Percentiles rank a stretch among this genome's conserved stretches.
Evolutionary conservation across 1,284 basidiomycete genomes (phyloP).

Genomic region (Sporisorium reilianum): DNA sequence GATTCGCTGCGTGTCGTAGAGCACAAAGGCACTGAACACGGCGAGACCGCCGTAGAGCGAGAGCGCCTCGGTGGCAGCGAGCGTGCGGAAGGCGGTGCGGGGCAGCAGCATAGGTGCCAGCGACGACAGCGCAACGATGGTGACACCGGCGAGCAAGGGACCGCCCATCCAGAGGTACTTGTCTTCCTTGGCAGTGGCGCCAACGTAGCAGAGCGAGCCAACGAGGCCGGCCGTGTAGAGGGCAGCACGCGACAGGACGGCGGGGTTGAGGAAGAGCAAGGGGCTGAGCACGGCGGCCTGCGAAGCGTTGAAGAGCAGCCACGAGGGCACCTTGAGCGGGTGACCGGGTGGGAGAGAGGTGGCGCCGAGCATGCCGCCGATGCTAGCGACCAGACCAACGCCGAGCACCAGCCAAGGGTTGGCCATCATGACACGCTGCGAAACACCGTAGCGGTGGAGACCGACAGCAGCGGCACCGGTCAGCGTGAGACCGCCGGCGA

Average conservation of each 20-base stretch:
- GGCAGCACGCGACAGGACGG: slow-evolving; percentile 86
- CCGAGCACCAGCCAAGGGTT: slow-evolving; percentile 91
- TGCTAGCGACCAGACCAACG: slow-evolving; percentile 76
- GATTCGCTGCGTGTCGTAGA: slow-evolving; percentile 88
- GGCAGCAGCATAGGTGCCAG: slow-evolving; percentile 89
- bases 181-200: slow-evolving; percentile 87
- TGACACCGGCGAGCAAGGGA: slow-evolving; percentile 77
- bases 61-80: slow-evolving; percentile 82
- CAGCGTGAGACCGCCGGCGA: slow-evolving; percentile 81
- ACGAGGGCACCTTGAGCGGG: slow-evolving; percentile 69
- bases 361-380: slow-evolving; percentile 70
- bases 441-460: slow-evolving; percentile 81
- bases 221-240: slow-evolving; percentile 88
- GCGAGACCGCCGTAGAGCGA: slow-evolving; percentile 84
- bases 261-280: slow-evolving; percentile 86
- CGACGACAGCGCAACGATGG: slow-evolving; percentile 85
- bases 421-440: slow-evolving; percentile 80
- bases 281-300: slow-evolving; percentile 79
- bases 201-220: slow-evolving; percentile 83
- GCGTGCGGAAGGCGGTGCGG: slow-evolving; percentile 78
- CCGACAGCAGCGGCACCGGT: slow-evolving; percentile 82
- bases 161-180: slow-evolving; percentile 84
- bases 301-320: slow-evolving; percentile 80
- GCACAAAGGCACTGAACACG: slow-evolving; percentile 86
- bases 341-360: slow-evolving; percentile 64